phyloP scores from a whole-genome alignment of 768 basidiomycete species.

The Hericium coralloides region DNA sequence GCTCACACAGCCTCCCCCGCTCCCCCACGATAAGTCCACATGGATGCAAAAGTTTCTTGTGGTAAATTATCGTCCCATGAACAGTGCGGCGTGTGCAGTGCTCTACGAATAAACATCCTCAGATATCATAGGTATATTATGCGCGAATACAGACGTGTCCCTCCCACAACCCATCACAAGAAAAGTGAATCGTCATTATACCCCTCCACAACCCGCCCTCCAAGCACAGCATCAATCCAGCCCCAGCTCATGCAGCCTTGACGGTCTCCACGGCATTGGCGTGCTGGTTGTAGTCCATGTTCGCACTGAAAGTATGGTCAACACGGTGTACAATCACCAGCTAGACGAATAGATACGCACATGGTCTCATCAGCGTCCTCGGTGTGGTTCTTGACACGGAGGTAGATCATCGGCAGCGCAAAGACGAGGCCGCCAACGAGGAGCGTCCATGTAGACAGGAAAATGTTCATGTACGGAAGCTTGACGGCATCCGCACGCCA shows the following conservation, averaged over 20 bases:
- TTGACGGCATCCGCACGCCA: constrained; percentile 61
- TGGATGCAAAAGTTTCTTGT: too few relatives aligned
- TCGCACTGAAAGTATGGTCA: not conserved
- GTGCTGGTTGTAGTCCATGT: not conserved
- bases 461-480: constrained; percentile 51
- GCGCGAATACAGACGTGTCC: too few relatives aligned
- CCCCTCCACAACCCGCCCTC: not conserved
- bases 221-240: not conserved
- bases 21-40: too few relatives aligned
- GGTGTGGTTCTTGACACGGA: constrained; percentile 55
- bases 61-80: too few relatives aligned
- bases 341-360: not conserved
- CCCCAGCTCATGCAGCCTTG: not conserved
- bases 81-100: too few relatives aligned
- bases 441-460: constrained; percentile 67
- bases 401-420: constrained; percentile 64
- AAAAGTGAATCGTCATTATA: too few relatives aligned
- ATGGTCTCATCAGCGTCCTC: constrained; percentile 48
- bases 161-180: too few relatives aligned
- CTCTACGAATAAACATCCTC: too few relatives aligned
- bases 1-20: too few relatives aligned
- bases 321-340: not conserved
- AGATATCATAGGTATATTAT: too few relatives aligned
- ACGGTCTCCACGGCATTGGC: not conserved
- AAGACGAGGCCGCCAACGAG: constrained; percentile 57